A percentile compares a stretch with the other conserved stretches of the same genome.
Evolutionary conservation across 1,284 basidiomycete genomes (phyloP).

Genomic region (Rhodotorula sp.): DNA sequence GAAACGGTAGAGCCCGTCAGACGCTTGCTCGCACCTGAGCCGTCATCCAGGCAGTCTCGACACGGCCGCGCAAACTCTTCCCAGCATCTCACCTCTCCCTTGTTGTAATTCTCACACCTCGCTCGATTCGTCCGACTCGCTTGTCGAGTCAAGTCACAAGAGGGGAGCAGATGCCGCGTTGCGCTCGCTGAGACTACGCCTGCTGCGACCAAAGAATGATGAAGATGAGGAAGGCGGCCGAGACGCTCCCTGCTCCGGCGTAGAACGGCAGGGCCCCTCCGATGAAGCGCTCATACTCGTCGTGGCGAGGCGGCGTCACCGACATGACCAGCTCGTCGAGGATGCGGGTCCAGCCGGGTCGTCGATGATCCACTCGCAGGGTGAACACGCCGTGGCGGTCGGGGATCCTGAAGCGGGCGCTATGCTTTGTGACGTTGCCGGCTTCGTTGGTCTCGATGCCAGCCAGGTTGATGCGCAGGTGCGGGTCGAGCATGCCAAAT

Average conservation of each 20-base stretch:
- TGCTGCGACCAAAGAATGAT: slow-evolving; percentile 65
- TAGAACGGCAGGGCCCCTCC: slow-evolving; percentile 95
- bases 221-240: slow-evolving; percentile 78
- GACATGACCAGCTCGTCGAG: slow-evolving; percentile 70
- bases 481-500: slow-evolving; percentile 97
- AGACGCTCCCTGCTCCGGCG: slow-evolving; percentile 80
- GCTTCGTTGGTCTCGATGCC: neutral
- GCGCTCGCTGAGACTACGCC: neutral
- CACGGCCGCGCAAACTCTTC: too few species aligned
- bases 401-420: slow-evolving; percentile 76
- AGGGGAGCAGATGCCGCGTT: neutral
- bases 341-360: slow-evolving; percentile 77
- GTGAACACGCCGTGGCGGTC: slow-evolving; percentile 98
- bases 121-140: too few species aligned
- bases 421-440: slow-evolving; percentile 59
- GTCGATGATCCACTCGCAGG: slow-evolving; percentile 82
- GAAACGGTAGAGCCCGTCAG: too few species aligned
- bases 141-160: too few species aligned
- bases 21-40: too few species aligned
- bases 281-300: slow-evolving; percentile 91
- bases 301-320: slow-evolving; percentile 88
- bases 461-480: slow-evolving; percentile 69
- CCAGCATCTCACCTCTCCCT: too few species aligned
- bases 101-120: too few species aligned
- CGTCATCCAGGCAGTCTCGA: too few species aligned